A percentile compares a stretch with the other conserved stretches of the same genome.
phyloP scores from a whole-genome alignment of 768 basidiomycete species.

The Russula virescens region DNA sequence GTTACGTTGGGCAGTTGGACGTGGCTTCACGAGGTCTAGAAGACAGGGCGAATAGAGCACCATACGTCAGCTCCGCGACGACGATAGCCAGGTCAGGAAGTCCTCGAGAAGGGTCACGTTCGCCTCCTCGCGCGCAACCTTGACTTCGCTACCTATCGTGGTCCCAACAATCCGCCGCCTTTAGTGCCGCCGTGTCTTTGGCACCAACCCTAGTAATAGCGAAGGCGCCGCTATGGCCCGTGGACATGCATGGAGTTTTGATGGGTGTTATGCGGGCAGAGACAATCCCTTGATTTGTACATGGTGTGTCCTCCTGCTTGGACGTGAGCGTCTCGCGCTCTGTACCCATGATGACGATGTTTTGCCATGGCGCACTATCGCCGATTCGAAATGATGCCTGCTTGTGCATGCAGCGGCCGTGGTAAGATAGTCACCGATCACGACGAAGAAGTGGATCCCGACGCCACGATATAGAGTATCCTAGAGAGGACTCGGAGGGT shows the following conservation, averaged over 20 bases:
- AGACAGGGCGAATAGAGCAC: too few relatives aligned
- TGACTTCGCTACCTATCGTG: too few relatives aligned
- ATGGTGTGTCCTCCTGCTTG: slow-evolving; percentile 25
- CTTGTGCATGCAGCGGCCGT: slow-evolving; percentile 52
- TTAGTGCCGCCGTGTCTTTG: slow-evolving; percentile 52
- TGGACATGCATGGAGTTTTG: slow-evolving; percentile 52
- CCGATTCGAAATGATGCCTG: slow-evolving; percentile 44
- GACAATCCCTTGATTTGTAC: slow-evolving; percentile 43
- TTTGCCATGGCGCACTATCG: slow-evolving; percentile 25
- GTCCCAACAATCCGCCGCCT: slow-evolving; percentile 56
- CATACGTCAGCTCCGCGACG: too few relatives aligned
- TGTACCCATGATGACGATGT: slow-evolving; percentile 39
- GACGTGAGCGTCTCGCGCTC: slow-evolving; percentile 22
- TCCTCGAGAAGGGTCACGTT: too few relatives aligned
- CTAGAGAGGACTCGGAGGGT: too few relatives aligned
- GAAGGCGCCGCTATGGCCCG: slow-evolving; percentile 46
- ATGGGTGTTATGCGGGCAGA: slow-evolving; percentile 56
- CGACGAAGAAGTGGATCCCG: slow-evolving; percentile 56
- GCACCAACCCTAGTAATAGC: slow-evolving; percentile 64
- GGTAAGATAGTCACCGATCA: slow-evolving; percentile 52
- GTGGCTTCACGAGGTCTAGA: too few relatives aligned
- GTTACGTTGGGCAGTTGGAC: too few relatives aligned
- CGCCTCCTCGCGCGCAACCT: too few relatives aligned
- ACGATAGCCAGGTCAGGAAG: too few relatives aligned
- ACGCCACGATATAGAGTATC: slow-evolving; percentile 49